A percentile compares a stretch with the other conserved stretches of the same genome.
phyloP scores from a whole-genome alignment of 305 asterid species.

The Fraxinus albicans region DNA sequence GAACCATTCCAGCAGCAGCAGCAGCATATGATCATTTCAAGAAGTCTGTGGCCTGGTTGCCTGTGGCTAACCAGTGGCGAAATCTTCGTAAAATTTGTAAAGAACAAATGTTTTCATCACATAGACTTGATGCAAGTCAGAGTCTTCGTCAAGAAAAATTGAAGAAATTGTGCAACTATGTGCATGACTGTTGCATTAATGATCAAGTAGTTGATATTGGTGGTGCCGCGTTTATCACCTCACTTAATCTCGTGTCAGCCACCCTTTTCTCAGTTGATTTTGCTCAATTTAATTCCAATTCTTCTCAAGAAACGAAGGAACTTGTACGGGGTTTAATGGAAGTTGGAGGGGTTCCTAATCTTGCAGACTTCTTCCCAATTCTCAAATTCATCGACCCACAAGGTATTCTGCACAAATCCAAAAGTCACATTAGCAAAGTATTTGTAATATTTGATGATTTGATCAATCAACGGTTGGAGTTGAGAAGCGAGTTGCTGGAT shows the following conservation, averaged over 20 bases:
- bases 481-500: neutral
- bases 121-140: conserved; percentile 3
- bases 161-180: neutral
- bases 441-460: neutral
- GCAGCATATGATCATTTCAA: neutral
- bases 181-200: neutral
- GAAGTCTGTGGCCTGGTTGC: conserved; percentile 3
- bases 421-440: neutral
- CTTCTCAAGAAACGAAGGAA: neutral
- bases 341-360: neutral
- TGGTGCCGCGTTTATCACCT: neutral
- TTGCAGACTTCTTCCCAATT: conserved; percentile 7
- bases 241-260: neutral
- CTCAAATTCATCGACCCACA: neutral
- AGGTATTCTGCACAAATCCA: neutral
- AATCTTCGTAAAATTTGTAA: conserved; percentile 10
- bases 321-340: conserved; percentile 12
- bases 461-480: neutral
- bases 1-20: neutral
- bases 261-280: neutral
- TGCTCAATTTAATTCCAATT: neutral
- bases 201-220: conserved; percentile 12
- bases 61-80: neutral
- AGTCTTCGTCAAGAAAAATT: conserved; percentile 1
- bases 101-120: conserved; percentile 6